phyloP scores from a whole-genome alignment of 495 filamentous ascomycete species.

The Aspergillus saccharolyticus region DNA sequence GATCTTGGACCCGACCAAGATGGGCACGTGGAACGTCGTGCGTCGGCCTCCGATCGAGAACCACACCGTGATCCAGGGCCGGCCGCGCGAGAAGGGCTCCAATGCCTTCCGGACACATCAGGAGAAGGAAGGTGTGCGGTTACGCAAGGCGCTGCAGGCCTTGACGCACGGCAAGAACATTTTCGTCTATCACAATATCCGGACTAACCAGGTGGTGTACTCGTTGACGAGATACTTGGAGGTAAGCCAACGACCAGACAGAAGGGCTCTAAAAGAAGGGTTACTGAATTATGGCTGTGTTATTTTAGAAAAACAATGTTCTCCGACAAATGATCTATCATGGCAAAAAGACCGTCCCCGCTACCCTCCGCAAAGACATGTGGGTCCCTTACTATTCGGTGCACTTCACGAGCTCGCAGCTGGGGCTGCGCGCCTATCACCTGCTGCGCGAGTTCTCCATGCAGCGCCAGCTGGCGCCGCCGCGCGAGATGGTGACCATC shows the following conservation, averaged over 20 bases:
- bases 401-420: slow-evolving; percentile 55
- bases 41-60: slow-evolving; percentile 38
- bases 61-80: slow-evolving; percentile 37
- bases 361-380: slow-evolving; percentile 78
- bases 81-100: slow-evolving; percentile 30
- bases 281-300: too few relatives aligned
- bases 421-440: slow-evolving; percentile 71
- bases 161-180: slow-evolving; percentile 62
- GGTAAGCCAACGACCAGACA: slow-evolving; percentile 39
- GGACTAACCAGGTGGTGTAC: slow-evolving; percentile 79
- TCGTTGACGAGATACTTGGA: slow-evolving; percentile 64
- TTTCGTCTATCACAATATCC: slow-evolving; percentile 76
- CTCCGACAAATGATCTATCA: slow-evolving; percentile 77
- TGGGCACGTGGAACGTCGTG: slow-evolving; percentile 37
- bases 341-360: slow-evolving; percentile 83
- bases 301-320: slow-evolving; percentile 64
- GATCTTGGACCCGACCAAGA: slow-evolving; percentile 44
- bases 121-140: slow-evolving; percentile 35
- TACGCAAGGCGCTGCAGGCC: slow-evolving; percentile 44
- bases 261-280: too few relatives aligned
- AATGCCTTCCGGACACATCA: slow-evolving; percentile 41
- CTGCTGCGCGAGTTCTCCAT: slow-evolving; percentile 73
- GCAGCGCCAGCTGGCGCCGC: slow-evolving; percentile 42
- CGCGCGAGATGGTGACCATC: slow-evolving; percentile 46
- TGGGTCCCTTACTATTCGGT: slow-evolving; percentile 81